phyloP scores from a whole-genome alignment of 2,329 filamentous ascomycete genomes.

The Coniella vitis region DNA sequence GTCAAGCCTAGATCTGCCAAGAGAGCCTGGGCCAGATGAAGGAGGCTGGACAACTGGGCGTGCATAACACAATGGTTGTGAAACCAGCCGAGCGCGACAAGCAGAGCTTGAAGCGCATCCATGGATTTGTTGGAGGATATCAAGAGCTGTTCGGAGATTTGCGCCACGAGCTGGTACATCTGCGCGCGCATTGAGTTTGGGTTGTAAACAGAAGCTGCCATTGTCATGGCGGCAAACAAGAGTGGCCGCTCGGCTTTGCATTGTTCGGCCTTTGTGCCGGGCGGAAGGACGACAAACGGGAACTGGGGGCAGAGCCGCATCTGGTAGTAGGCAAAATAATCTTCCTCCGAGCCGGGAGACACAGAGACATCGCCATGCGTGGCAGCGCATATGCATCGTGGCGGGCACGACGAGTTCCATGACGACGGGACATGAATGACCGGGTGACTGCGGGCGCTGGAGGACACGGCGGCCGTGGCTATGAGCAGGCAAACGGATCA shows the following conservation, averaged over 20 bases:
- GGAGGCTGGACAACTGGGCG: conserved; percentile 43
- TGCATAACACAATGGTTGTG: conserved; percentile 50
- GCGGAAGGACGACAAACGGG: conserved; percentile 41
- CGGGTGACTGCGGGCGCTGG: not conserved
- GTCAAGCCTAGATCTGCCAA: conserved; percentile 41
- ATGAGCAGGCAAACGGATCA: not conserved
- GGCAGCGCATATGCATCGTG: conserved; percentile 40
- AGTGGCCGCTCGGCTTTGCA: conserved; percentile 37
- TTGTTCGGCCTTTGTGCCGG: conserved; percentile 27
- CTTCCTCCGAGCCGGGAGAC: conserved; percentile 39
- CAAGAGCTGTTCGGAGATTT: conserved; percentile 42
- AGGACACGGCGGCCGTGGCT: not conserved
- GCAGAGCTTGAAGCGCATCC: conserved; percentile 41
- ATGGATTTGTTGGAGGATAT: conserved; percentile 42
- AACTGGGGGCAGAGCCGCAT: conserved; percentile 35
- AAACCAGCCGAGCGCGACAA: conserved; percentile 44
- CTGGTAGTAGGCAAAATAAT: conserved; percentile 37
- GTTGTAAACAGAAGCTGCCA: conserved; percentile 42
- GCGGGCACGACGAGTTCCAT: conserved; percentile 41
- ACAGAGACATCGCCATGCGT: conserved; percentile 31
- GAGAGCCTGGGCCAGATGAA: conserved; percentile 41
- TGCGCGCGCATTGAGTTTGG: conserved; percentile 42
- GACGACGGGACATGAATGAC: conserved; percentile 27
- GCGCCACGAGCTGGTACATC: conserved; percentile 39
- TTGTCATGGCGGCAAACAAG: conserved; percentile 41